phyloP scores from a whole-genome alignment of 208 protist species.

The Wallacemonas sp. region DNA sequence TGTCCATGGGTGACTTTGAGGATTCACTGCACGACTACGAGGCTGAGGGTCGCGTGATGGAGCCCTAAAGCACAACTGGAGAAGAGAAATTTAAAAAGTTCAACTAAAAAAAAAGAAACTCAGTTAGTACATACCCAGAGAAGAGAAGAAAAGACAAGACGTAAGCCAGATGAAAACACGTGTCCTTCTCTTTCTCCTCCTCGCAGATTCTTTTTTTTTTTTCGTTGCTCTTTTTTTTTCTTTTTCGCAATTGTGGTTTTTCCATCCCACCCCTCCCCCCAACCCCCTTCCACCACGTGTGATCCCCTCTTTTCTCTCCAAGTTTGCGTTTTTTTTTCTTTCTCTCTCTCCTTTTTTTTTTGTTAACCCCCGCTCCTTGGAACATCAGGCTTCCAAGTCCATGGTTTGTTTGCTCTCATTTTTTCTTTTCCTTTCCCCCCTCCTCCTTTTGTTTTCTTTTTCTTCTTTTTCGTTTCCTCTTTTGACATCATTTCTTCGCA shows the following conservation, averaged over 20 bases:
- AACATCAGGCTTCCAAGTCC: too few species aligned
- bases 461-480: neutral
- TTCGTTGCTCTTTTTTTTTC: constrained; percentile 10
- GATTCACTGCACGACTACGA: neutral
- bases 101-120: constrained; percentile 18
- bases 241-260: neutral
- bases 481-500: neutral
- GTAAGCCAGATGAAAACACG: too few species aligned
- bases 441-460: neutral
- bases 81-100: neutral
- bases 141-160: neutral
- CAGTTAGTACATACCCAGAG: neutral
- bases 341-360: too few species aligned
- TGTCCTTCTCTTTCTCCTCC: constrained; percentile 10
- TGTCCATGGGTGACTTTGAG: constrained; percentile 4
- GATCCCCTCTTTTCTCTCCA: too few species aligned
- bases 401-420: neutral
- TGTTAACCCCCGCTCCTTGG: too few species aligned
- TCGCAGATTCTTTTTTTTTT: constrained; percentile 19
- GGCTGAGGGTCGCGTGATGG: constrained; percentile 11
- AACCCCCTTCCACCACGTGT: too few species aligned
- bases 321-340: too few species aligned
- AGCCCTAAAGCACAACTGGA: constrained; percentile 2
- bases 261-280: too few species aligned
- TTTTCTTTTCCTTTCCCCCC: neutral